phyloP scores from a whole-genome alignment of 441 rosid species.

The Arabidopsis lyrata region DNA sequence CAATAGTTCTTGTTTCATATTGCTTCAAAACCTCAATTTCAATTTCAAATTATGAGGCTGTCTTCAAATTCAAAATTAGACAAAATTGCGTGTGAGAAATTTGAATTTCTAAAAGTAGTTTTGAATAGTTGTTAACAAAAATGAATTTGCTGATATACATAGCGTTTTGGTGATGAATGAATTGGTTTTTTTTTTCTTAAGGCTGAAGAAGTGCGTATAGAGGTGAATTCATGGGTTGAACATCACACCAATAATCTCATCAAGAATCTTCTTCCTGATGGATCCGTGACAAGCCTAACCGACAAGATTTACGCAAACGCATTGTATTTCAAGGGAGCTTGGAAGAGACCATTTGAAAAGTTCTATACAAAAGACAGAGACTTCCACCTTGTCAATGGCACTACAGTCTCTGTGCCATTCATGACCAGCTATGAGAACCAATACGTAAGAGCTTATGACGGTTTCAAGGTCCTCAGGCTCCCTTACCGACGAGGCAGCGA shows the following conservation, averaged over 20 bases:
- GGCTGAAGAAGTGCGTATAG: conserved; percentile 19
- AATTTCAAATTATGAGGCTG: too few species aligned
- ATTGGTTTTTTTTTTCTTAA: neutral
- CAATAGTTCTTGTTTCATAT: too few species aligned
- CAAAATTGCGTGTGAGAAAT: too few species aligned
- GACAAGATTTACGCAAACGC: neutral
- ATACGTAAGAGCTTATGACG: neutral
- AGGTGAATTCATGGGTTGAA: conserved; percentile 11
- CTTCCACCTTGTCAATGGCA: neutral
- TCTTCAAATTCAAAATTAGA: too few species aligned
- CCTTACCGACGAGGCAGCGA: neutral
- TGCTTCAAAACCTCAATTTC: too few species aligned
- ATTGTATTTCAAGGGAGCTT: neutral
- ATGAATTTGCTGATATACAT: too few species aligned
- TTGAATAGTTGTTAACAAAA: too few species aligned
- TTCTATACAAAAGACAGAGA: too few species aligned
- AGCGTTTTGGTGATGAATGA: too few species aligned
- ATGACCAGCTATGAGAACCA: neutral
- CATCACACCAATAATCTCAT: conserved; percentile 15
- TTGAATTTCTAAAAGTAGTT: too few species aligned
- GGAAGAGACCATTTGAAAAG: neutral
- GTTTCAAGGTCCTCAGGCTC: neutral
- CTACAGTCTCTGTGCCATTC: neutral
- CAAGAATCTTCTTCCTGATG: neutral
- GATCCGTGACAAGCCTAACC: neutral